Evolutionary conservation across 208 protist genomes (phyloP), one percentile per base, ranked within the genome.

Genomic region (Blastocrithidia nonstop): DNA sequence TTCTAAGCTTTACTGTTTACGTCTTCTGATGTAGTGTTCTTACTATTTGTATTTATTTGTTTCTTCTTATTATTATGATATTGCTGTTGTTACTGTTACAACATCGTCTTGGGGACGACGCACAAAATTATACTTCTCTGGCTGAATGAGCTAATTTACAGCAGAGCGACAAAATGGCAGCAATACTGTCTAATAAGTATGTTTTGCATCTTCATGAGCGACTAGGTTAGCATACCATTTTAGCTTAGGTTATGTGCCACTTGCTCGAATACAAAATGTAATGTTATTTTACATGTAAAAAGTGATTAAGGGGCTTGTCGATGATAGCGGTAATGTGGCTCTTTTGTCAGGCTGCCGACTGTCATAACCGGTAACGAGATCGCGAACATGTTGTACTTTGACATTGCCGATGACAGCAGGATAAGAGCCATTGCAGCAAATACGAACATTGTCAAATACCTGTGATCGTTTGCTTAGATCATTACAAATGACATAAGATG

Each of bases 171-270:
- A n/a, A n/a, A n/a, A n/a, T n/a, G n/a, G n/a, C n/a, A n/a, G n/a
- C n/a, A n/a, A n/a, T n/a, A n/a, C n/a, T n/a, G n/a, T n/a, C n/a
- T n/a, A n/a, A n/a, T n/a, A n/a, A n/a, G n/a, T n/a, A n/a, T n/a
- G n/a, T n/a, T n/a, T n/a, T 0, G 26, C 43, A 0, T 58, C 24
- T 23, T 77, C 51, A 19, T 46, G 31, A 15, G 72, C 72, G 8
- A 86, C 61, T 11, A 80, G 9, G 50, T 77, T 70, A 7, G 72
- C 58, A 28, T 86, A 86, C 80, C 80, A 99, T 71, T 99, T 99
- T n/a, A 99, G 65, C 61, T 99, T 99, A 29, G 97, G 96, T 59
- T 99, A 96, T 19, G 97, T 99, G 2, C 97, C 97, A 54, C 71
- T 92, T 28, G 89, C 83, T 29, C 97, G 84, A 7, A 99, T 33